Evolutionary conservation across 192 early-diverging fungal species (phyloP), one percentile per base, ranked within the genome.

Genomic region (Dissophora globulifera): DNA sequence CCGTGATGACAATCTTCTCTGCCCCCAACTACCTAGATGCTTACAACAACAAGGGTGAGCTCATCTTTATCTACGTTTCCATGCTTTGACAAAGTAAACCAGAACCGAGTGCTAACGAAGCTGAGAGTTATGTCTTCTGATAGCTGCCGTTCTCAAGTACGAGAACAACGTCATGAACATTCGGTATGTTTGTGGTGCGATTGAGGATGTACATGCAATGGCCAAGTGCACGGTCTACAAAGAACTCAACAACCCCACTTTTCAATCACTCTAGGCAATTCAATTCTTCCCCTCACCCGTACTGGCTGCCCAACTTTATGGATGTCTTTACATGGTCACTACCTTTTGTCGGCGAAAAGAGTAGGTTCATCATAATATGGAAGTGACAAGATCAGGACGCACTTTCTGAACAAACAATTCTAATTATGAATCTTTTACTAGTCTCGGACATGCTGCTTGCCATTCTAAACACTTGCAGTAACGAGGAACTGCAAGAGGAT

Each of bases 91-190:
- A n/a, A n/a, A n/a, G n/a, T n/a, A n/a, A n/a, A n/a, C n/a, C n/a
- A n/a, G n/a, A n/a, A n/a, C n/a, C n/a, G n/a, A n/a, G n/a, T n/a
- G n/a, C n/a, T n/a, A n/a, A n/a, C n/a, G n/a, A n/a, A n/a, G n/a
- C n/a, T n/a, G n/a, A n/a, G n/a, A n/a, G n/a, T n/a, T n/a, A n/a
- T 40, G 38, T 40, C 8, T 13, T 40, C 38, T 17, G 16, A 30
- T 66, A 79, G 96, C 95, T 41, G 96, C 96, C 30, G 91, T 98
- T n/a, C 79, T 98, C 48, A 98, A 98, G 78, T 98, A 98, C 78
- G 96, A 98, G 80, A 95, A 96, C 80, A 98, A 98, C 58, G 93
- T 98, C 20, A 96, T 98, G 94, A 98, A 98, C 84, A 98, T 98
- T 78, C 87, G 96, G 61, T 63, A 52, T 26, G 29, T 32, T 16